Percentiles rank a stretch among this genome's conserved stretches.
Evolutionary conservation across 306 rosid genomes (phyloP).

Genomic region (Prinsepia uniflora): DNA sequence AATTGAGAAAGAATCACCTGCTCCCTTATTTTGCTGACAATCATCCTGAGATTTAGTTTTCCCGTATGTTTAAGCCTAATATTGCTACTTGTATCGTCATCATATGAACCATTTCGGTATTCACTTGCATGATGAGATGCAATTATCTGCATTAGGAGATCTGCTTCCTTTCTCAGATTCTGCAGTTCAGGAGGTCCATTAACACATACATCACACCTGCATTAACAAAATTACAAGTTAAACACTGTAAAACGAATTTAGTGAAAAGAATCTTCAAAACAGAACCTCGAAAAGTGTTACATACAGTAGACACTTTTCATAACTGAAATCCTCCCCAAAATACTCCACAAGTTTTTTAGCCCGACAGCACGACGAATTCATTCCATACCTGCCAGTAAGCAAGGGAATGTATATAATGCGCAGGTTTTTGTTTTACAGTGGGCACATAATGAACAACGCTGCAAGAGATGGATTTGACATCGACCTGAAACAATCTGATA

Average conservation of each 20-base stretch:
- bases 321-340: constrained; percentile 69
- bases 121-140: constrained; percentile 52
- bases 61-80: constrained; percentile 19
- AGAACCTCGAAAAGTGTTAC: constrained; percentile 23
- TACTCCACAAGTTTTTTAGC: constrained; percentile 78
- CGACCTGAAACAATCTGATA: constrained; percentile 93
- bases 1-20: constrained; percentile 43
- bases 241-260: neutral
- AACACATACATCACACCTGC: constrained; percentile 84
- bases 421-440: neutral
- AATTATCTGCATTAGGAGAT: constrained; percentile 55
- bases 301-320: constrained; percentile 69
- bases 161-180: constrained; percentile 72
- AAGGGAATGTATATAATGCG: neutral
- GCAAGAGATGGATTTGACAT: constrained; percentile 23
- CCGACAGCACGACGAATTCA: constrained; percentile 76
- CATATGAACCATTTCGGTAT: constrained; percentile 28
- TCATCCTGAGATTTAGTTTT: constrained; percentile 49
- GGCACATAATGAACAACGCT: constrained; percentile 2
- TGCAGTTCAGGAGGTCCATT: constrained; percentile 71
- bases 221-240: neutral
- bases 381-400: constrained; percentile 62
- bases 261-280: neutral
- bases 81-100: constrained; percentile 33
- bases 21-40: constrained; percentile 71